phyloP scores from a whole-genome alignment of 805 yeast genomes.

The Metschnikowia proteae region DNA sequence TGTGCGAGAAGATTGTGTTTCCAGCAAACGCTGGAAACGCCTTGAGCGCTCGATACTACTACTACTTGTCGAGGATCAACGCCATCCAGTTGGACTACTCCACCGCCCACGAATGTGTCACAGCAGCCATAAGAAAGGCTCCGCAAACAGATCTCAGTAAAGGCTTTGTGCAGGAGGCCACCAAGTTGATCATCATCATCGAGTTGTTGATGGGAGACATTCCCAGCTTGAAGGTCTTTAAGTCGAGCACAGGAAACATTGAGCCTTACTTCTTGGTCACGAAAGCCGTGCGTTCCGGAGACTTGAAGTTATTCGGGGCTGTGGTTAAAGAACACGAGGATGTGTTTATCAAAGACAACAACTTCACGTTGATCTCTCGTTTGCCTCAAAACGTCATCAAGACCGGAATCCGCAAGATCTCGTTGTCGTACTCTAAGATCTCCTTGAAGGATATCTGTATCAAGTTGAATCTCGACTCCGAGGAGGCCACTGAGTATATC shows the following conservation, averaged over 20 bases:
- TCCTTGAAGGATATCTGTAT: conserved; percentile 92
- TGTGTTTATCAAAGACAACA: conserved; percentile 68
- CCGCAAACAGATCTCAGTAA: conserved; percentile 83
- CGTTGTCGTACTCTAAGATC: conserved; percentile 84
- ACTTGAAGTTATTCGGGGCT: conserved; percentile 72
- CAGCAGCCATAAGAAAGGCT: conserved; percentile 93
- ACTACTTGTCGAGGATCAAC: conserved; percentile 83
- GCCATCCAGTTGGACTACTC: conserved; percentile 93
- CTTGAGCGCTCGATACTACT: conserved; percentile 85
- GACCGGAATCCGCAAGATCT: conserved; percentile 92
- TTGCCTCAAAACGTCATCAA: conserved; percentile 95
- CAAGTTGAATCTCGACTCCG: conserved; percentile 86
- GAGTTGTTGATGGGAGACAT: conserved; percentile 95
- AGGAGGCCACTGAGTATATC: conserved; percentile 94
- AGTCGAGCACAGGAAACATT: conserved; percentile 48
- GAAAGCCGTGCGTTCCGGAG: conserved; percentile 90
- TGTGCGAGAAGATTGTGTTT: conserved; percentile 84
- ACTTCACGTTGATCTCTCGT: conserved; percentile 78
- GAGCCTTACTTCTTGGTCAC: conserved; percentile 84
- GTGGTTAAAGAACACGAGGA: conserved; percentile 61
- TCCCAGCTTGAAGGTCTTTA: conserved; percentile 82
- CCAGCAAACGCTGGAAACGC: conserved; percentile 84
- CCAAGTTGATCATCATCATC: conserved; percentile 81
- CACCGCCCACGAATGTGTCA: conserved; percentile 81
- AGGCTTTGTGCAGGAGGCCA: conserved; percentile 87